phyloP scores from a whole-genome alignment of 78 protist genomes.

The Dictyostelium brefeldianum region DNA sequence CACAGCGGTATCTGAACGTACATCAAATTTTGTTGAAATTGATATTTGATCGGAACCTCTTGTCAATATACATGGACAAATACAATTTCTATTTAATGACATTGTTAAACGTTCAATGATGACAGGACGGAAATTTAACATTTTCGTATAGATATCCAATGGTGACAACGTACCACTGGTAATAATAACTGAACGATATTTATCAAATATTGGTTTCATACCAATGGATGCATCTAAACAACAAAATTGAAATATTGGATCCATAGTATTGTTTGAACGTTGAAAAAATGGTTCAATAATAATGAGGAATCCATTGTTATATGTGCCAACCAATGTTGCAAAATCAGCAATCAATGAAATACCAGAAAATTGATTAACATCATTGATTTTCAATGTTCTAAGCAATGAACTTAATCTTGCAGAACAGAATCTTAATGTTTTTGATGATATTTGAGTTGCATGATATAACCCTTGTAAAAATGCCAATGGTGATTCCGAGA shows the following conservation, averaged over 20 bases:
- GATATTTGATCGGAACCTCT: constrained; percentile 89
- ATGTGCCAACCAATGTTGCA: constrained; percentile 95
- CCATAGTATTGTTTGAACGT: constrained; percentile 32
- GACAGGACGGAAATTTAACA: constrained; percentile 93
- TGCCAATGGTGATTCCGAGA: constrained; percentile 85
- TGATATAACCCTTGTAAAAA: constrained; percentile 80
- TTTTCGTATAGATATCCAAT: constrained; percentile 96
- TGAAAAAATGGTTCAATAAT: constrained; percentile 94
- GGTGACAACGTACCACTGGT: constrained; percentile 98
- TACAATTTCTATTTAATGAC: constrained; percentile 86
- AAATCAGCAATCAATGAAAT: constrained; percentile 89
- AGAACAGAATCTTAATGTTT: constrained; percentile 77
- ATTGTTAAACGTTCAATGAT: constrained; percentile 76
- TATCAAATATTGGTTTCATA: constrained; percentile 93
- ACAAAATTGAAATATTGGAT: constrained; percentile 87
- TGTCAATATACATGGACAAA: constrained; percentile 88
- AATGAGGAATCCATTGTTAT: constrained; percentile 90
- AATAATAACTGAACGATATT: constrained; percentile 86
- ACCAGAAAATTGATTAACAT: constrained; percentile 87
- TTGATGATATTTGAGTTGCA: constrained; percentile 35
- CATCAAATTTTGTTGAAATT: constrained; percentile 83
- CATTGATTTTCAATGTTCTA: constrained; percentile 93
- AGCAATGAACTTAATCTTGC: constrained; percentile 95
- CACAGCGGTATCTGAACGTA: constrained; percentile 85
- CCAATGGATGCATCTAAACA: constrained; percentile 98